These are phyloP conservation scores for Aspergillus affinis DNA, from an alignment of 495 filamentous ascomycete genomes.

Conservation along the genomic window DNA sequence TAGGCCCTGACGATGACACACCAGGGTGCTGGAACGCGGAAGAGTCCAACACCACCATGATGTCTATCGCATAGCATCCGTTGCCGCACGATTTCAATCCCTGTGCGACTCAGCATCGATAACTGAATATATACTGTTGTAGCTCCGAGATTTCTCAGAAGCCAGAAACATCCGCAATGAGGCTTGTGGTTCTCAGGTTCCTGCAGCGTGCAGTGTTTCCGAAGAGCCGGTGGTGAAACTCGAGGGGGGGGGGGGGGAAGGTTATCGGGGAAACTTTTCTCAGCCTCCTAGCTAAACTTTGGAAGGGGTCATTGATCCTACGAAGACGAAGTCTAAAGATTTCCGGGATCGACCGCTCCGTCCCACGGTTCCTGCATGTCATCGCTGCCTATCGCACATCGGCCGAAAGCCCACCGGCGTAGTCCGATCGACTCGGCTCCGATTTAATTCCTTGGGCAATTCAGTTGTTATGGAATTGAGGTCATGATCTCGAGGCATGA, in stretches of 20 bases:
- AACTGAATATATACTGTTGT: neutral
- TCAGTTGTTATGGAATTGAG: neutral
- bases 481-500: neutral
- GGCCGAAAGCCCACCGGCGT: neutral
- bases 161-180: neutral
- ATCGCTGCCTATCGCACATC: neutral
- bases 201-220: neutral
- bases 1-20: slow-evolving; percentile 4
- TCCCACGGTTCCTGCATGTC: neutral
- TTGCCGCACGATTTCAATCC: neutral
- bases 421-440: neutral
- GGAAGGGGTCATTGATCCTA: neutral
- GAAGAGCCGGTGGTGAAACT: neutral
- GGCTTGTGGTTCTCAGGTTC: neutral
- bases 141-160: neutral
- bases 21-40: slow-evolving; percentile 8
- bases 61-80: slow-evolving; percentile 13
- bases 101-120: no score
- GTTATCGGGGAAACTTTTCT: neutral
- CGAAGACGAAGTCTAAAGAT: neutral
- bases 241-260: neutral
- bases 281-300: neutral
- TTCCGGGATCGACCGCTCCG: slow-evolving; percentile 1
- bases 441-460: neutral
- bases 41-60: slow-evolving; percentile 15